Base-by-base conservation (phyloP, 2,329 filamentous ascomycete genomes). In the Verticillium nubilum region DNA sequence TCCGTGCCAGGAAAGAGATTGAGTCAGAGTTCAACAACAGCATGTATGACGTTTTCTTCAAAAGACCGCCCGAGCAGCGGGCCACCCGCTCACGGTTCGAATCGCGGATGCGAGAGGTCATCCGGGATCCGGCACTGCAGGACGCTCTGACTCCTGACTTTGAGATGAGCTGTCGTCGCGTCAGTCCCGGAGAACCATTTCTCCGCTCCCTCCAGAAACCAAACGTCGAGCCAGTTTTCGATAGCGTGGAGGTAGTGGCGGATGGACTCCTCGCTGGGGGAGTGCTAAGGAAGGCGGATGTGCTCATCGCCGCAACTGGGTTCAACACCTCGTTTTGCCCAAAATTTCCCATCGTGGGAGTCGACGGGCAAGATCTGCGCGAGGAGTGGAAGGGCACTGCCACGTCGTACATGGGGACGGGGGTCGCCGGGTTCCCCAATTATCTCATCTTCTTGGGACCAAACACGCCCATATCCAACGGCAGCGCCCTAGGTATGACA, bases 371-470 rank as follows among this genome's bases (percentile, higher is more conserved):
- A 31, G 73, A 78, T 42, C 70, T 86, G 5, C 74, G 81, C 19
- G 73, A 83, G 31, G 70, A 78, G 1, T 86, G 84, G 83, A 73
- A 79, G 2, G 67, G 68, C 13, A 65, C 67, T n/a, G 67, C 69
- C 2, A 65, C 68, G 31, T 67, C 67, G 0, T 71, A 71, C 54
- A 42, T 71, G n/a, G 68, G 64, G 1, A 66, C 70, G 1, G 67
- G 69, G 0, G 65, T 69, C 1, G 68, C 69, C 1, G 63, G 66
- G 2, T 68, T 71, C 35, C 69, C 69, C 27, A 72, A 72, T 52
- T 71, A 70, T 59, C 71, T 72, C 58, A 67, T 63, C 19, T 62
- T 65, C 61, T 57, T 63, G 52, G 63, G 63, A 9, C 63, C 63
- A 9, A 64, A 64, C 55, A 60, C 60, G 31, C 60, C 59, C 15